A percentile compares a stretch with the other conserved stretches of the same genome.
phyloP scores from a whole-genome alignment of 352 stramenopile genomes.

The Phytopythium sindhum region DNA sequence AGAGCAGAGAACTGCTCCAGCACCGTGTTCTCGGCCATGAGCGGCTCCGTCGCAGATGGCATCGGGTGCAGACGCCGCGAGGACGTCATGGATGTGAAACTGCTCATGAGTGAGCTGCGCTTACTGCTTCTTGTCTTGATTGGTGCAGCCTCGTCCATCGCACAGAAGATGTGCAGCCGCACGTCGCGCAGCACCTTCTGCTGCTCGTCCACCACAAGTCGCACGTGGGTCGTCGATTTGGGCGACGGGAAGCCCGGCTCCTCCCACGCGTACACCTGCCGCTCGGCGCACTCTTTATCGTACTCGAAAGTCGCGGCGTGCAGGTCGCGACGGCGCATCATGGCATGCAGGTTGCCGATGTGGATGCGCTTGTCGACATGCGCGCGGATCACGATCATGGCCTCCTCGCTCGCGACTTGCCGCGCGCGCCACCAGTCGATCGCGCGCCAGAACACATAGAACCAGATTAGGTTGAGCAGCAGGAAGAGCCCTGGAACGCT shows the following conservation, averaged over 20 bases:
- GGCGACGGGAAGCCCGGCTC: conserved; percentile 88
- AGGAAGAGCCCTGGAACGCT: conserved; percentile 58
- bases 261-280: conserved; percentile 81
- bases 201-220: conserved; percentile 64
- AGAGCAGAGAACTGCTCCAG: conserved; percentile 62
- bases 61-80: conserved; percentile 40
- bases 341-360: conserved; percentile 30
- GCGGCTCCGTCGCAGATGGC: conserved; percentile 25
- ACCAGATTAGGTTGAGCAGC: conserved; percentile 72
- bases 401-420: conserved; percentile 62
- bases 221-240: conserved; percentile 75
- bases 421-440: conserved; percentile 41
- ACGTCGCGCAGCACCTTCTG: conserved; percentile 61
- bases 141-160: conserved; percentile 45
- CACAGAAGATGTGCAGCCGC: conserved; percentile 56
- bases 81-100: conserved; percentile 23
- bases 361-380: conserved; percentile 65
- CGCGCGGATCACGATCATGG: conserved; percentile 88
- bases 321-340: conserved; percentile 42
- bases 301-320: conserved; percentile 35
- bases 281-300: conserved; percentile 29
- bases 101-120: conserved; percentile 13
- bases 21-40: conserved; percentile 53
- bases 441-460: conserved; percentile 57
- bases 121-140: conserved; percentile 20